Evolutionary conservation across 176 grass and related monocot species (phyloP).

Genomic region (Lolium rigidum): DNA sequence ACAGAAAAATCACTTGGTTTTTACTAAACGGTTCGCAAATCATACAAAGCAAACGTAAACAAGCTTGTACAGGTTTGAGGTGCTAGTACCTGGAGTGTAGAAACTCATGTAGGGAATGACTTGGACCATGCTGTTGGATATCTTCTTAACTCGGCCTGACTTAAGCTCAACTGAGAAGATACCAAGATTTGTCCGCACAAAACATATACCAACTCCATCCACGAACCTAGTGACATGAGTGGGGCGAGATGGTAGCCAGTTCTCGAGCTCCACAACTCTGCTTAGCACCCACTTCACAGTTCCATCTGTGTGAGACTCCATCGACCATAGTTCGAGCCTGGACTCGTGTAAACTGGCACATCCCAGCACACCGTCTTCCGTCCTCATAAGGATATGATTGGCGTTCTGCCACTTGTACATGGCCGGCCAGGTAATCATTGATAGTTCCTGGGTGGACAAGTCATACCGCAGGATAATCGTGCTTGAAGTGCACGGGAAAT

Average conservation of each 20-base stretch:
- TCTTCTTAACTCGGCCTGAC: slow-evolving; percentile 4
- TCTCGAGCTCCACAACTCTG: background rate
- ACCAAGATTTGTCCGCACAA: background rate
- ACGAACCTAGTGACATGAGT: background rate
- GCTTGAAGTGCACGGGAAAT: background rate
- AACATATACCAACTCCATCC: background rate
- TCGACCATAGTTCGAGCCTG: background rate
- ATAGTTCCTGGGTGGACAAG: background rate
- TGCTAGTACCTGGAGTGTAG: slow-evolving; percentile 27
- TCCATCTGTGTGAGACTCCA: background rate
- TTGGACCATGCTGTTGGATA: background rate
- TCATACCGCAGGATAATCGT: background rate
- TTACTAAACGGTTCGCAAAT: background rate
- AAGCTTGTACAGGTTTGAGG: background rate
- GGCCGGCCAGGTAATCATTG: background rate
- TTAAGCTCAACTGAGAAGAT: slow-evolving; percentile 19
- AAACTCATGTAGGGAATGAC: slow-evolving; percentile 4
- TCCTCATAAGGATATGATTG: background rate
- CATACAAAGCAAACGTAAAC: background rate
- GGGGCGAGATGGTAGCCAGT: background rate
- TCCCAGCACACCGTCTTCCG: background rate
- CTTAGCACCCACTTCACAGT: background rate
- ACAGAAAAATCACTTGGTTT: background rate
- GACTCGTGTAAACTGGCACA: background rate
- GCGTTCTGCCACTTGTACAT: background rate